A percentile compares a stretch with the other conserved stretches of the same genome.
Evolutionary conservation across 2,329 filamentous ascomycete species (phyloP).

Genomic region (Botrytis fragariae): DNA sequence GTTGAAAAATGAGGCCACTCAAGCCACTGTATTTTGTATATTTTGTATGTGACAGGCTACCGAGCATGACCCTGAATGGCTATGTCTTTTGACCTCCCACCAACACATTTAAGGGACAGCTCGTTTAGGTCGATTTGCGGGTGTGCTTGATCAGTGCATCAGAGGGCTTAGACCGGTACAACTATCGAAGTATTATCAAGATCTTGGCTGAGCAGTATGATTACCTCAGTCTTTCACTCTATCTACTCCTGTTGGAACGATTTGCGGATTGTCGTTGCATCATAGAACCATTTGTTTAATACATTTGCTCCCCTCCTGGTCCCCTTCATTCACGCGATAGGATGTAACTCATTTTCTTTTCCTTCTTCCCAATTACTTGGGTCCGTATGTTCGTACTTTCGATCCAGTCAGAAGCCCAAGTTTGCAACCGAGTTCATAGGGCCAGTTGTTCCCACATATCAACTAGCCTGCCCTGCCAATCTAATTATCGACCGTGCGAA

Average conservation of each 20-base stretch:
- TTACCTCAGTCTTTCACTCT: neutral
- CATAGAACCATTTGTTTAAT: neutral
- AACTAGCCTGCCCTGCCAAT: slow-evolving; percentile 6
- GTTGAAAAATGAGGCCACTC: slow-evolving; percentile 12
- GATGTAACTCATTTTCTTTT: neutral
- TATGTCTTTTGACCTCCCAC: neutral
- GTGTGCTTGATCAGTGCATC: slow-evolving; percentile 16
- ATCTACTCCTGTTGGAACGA: neutral
- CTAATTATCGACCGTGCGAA: slow-evolving; percentile 12
- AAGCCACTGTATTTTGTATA: neutral
- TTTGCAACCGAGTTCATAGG: slow-evolving; percentile 18
- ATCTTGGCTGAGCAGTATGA: neutral
- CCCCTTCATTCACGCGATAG: neutral
- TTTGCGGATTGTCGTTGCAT: slow-evolving; percentile 5
- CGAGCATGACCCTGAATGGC: neutral
- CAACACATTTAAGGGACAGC: neutral
- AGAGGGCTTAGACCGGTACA: slow-evolving; percentile 15
- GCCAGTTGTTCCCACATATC: slow-evolving; percentile 12
- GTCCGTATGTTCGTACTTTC: slow-evolving; percentile 3
- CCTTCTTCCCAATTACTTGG: slow-evolving; percentile 9
- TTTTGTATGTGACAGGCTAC: neutral
- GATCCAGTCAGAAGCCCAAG: slow-evolving; percentile 8
- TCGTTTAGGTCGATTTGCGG: slow-evolving; percentile 8
- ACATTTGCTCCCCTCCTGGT: neutral
- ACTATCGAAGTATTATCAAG: neutral